Evolutionary conservation across 106 monocot genomes (phyloP).

Genomic region (Triglochin maritima): DNA sequence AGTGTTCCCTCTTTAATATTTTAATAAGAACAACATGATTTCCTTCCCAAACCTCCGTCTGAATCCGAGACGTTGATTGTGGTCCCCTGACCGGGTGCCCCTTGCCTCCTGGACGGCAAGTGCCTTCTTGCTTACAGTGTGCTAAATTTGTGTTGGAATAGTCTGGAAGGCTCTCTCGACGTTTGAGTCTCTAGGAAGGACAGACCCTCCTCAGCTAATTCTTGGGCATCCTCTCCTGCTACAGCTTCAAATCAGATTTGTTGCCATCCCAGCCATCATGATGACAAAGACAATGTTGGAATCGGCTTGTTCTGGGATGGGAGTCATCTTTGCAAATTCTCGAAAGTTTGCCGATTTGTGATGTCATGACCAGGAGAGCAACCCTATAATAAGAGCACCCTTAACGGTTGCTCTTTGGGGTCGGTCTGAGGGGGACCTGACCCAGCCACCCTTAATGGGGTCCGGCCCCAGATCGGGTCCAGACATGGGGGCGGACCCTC

Average conservation of each 20-base stretch:
- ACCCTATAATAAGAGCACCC: conserved; percentile 47
- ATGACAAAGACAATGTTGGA: conserved; percentile 49
- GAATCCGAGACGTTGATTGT: conserved; percentile 54
- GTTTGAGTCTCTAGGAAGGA: conserved; percentile 58
- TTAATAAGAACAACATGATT: conserved; percentile 45
- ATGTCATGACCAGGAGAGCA: conserved; percentile 63
- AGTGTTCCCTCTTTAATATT: background rate
- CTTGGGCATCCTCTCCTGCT: conserved; percentile 31
- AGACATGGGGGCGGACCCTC: too few relatives aligned
- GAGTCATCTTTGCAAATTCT: conserved; percentile 63
- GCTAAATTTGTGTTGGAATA: conserved; percentile 42
- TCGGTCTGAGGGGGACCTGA: too few relatives aligned
- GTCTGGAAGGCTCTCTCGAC: conserved; percentile 60
- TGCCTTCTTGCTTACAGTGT: conserved; percentile 59
- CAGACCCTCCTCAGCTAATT: conserved; percentile 57
- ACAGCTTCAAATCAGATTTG: conserved; percentile 54
- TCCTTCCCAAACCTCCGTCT: conserved; percentile 4
- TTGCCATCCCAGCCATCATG: conserved; percentile 75
- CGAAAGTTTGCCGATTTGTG: conserved; percentile 70
- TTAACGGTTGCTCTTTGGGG: too few relatives aligned
- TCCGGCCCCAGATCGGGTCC: too few relatives aligned
- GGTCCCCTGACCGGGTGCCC: conserved; percentile 37
- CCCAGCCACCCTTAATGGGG: too few relatives aligned
- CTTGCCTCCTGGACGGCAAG: conserved; percentile 42
- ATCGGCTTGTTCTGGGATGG: conserved; percentile 66